A percentile compares a stretch with the other conserved stretches of the same genome.
phyloP scores from a whole-genome alignment of 805 yeast genomes.

The Ogataea polymorpha region DNA sequence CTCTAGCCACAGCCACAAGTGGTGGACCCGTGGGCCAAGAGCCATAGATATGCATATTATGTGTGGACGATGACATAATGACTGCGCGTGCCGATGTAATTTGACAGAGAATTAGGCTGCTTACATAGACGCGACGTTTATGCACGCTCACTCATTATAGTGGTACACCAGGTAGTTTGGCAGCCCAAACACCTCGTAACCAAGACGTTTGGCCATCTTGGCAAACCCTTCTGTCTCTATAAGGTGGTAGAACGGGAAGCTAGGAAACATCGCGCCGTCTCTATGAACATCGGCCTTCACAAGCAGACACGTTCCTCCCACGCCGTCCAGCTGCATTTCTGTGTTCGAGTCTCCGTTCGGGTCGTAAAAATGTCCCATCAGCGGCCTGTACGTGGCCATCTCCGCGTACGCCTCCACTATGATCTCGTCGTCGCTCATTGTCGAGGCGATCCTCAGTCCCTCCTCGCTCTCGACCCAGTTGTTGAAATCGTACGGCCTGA shows the following conservation, averaged over 20 bases:
- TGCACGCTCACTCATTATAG: conserved; percentile 58
- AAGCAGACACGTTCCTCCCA: conserved; percentile 94
- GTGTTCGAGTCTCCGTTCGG: conserved; percentile 56
- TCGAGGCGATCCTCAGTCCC: conserved; percentile 70
- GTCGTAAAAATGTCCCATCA: conserved; percentile 88
- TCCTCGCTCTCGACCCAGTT: conserved; percentile 90
- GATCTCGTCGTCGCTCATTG: conserved; percentile 82
- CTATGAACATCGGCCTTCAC: conserved; percentile 98
- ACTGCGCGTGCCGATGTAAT: not conserved
- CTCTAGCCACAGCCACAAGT: not conserved
- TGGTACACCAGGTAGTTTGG: conserved; percentile 95
- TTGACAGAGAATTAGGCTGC: not conserved
- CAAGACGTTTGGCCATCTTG: conserved; percentile 94
- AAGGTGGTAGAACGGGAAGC: conserved; percentile 94
- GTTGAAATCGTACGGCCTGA: conserved; percentile 92
- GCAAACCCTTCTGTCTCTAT: conserved; percentile 98
- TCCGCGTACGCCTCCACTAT: conserved; percentile 93
- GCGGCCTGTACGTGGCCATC: conserved; percentile 87
- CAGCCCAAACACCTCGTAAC: conserved; percentile 86
- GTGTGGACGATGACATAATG: not conserved
- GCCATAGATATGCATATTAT: not conserved
- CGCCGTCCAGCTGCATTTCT: conserved; percentile 91
- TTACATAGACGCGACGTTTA: not conserved
- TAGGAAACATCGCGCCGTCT: conserved; percentile 99
- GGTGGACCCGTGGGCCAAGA: not conserved